Base-by-base conservation (phyloP, 1,139 yeast genomes). In the Meyerozyma athensensis region DNA sequence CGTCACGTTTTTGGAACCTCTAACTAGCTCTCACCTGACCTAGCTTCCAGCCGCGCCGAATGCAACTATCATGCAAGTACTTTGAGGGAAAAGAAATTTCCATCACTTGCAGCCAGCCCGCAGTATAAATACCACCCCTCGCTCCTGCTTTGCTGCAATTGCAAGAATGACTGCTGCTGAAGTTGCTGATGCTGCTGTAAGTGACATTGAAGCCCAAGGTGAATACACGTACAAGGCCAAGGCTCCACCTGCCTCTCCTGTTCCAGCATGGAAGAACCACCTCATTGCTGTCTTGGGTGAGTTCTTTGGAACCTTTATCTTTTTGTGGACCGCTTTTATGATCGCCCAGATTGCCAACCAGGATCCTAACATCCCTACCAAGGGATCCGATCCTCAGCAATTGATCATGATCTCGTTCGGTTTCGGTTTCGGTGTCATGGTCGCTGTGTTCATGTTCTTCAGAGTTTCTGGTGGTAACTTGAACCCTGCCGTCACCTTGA, bases 381-480 rank as follows among this genome's bases (percentile, higher is more conserved):
- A 32, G 4, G 72, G 69, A 33, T 75, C 90, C 26, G 76, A 79
- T 53, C 90, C 95, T 34, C 79, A 75, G 58, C 70, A 68, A 51
- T 65, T 85, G 51, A 72, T 84, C 45, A 82, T 86, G 89, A 87
- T 87, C 53, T 68, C 95, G 4, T 74, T 84, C 40, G 96, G 96
- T 51, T 87, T 87, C 63, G 96, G 96, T 43, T 84, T 86, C 54
- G 81, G 89, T 49, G 87, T 87, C 42, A 77, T 84, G 79, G 79
- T 82, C 52, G 77, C 77, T 45, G 86, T 85, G 36, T 81, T 82
- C 57, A 68, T 81, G 56, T 81, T 86, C 53, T 84, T 75, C 65
- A 79, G 90, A 61, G 75, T 86, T 44, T 83, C 94, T 36, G 96
- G 96, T 55, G 96, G 95, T 66, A 86, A 86, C 63, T 74, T 86